Evolutionary conservation across 305 asterid genomes (phyloP).

Genomic region (Fraxinus ornus): DNA sequence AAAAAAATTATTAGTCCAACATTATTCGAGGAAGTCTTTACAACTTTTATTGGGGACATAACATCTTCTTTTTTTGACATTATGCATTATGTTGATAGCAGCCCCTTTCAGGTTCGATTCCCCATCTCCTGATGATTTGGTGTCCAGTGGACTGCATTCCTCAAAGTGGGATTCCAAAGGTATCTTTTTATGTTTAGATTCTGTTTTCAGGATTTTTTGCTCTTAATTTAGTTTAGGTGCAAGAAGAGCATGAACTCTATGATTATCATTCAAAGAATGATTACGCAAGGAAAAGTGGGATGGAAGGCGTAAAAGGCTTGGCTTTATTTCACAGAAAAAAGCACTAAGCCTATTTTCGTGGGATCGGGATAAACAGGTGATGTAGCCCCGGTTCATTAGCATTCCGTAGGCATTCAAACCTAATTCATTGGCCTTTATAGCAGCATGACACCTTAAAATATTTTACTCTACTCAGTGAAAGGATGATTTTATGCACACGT

Average conservation of each 20-base stretch:
- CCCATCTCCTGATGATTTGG: conserved; percentile 91
- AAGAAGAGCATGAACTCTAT: background rate
- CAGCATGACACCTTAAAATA: background rate
- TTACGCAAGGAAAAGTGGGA: background rate
- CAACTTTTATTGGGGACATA: conserved; percentile 6
- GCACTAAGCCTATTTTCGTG: too few species aligned
- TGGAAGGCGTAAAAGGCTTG: too few species aligned
- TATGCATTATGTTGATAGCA: conserved; percentile 43
- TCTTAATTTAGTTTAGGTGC: conserved; percentile 12
- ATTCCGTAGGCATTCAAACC: background rate
- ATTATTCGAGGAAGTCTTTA: conserved; percentile 26
- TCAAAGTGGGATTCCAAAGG: conserved; percentile 57
- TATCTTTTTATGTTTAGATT: conserved; percentile 27
- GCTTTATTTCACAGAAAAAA: too few species aligned
- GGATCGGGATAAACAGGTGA: too few species aligned
- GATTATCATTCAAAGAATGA: background rate
- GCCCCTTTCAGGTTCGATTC: conserved; percentile 78
- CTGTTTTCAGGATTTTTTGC: conserved; percentile 14
- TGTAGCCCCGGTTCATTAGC: too few species aligned
- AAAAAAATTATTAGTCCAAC: conserved; percentile 16
- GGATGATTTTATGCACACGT: background rate
- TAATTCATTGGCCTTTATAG: background rate
- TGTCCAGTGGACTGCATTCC: conserved; percentile 55
- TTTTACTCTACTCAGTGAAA: background rate
- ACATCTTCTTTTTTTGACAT: conserved; percentile 32